A percentile compares a stretch with the other conserved stretches of the same genome.
These are phyloP conservation scores for Saccharomycopsis oosterbeekiorum DNA, from an alignment of 805 yeast species.

Conservation along the genomic window DNA sequence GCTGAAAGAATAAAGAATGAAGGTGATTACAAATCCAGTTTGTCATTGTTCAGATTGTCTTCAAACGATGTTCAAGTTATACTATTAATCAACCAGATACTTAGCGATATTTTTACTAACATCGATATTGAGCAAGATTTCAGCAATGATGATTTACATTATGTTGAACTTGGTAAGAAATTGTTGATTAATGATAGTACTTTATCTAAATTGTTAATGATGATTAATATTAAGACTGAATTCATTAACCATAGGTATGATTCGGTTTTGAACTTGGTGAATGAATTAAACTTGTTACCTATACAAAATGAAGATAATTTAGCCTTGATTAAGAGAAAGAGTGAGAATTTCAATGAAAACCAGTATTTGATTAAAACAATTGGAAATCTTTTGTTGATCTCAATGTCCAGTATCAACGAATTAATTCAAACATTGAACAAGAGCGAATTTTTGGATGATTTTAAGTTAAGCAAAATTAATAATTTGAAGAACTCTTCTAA, in stretches of 20 bases:
- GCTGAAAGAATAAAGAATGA: constrained; percentile 86
- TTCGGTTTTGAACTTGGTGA: constrained; percentile 44
- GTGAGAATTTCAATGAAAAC: constrained; percentile 50
- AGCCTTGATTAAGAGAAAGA: constrained; percentile 49
- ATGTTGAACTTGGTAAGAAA: constrained; percentile 31
- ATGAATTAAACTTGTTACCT: constrained; percentile 59
- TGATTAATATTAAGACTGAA: constrained; percentile 56
- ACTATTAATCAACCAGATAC: constrained; percentile 56
- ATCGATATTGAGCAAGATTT: constrained; percentile 55
- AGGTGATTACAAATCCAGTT: constrained; percentile 78
- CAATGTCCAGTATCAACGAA: constrained; percentile 68
- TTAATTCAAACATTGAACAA: constrained; percentile 33
- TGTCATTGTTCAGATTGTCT: constrained; percentile 75
- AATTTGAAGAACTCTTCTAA: constrained; percentile 57
- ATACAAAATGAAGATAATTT: constrained; percentile 39
- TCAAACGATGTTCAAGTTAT: constrained; percentile 82
- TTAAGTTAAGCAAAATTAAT: constrained; percentile 43
- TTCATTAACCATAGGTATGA: constrained; percentile 53
- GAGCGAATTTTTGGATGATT: constrained; percentile 33
- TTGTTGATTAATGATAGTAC: constrained; percentile 45
- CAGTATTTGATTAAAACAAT: constrained; percentile 58
- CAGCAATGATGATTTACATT: constrained; percentile 58
- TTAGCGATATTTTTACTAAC: constrained; percentile 68
- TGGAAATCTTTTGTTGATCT: constrained; percentile 69
- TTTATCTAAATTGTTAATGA: constrained; percentile 50